These are phyloP conservation scores for Acidiella bohemica DNA, from an alignment of 495 filamentous ascomycete genomes.

Conservation along the genomic window DNA sequence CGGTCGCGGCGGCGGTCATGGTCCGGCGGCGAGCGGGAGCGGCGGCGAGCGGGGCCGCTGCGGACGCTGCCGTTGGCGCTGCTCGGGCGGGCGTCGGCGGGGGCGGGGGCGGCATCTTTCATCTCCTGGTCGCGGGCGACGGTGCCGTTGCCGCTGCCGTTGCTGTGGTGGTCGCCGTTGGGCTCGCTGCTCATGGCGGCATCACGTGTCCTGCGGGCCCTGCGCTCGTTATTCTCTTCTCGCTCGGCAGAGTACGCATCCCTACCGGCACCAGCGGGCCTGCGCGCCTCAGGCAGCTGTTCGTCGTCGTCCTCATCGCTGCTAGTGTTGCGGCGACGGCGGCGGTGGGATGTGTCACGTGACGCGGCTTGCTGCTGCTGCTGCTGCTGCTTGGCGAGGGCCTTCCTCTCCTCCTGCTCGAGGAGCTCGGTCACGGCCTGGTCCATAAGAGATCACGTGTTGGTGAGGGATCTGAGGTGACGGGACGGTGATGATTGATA, in stretches of 20 bases:
- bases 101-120: background rate
- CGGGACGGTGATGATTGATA: background rate
- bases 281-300: conserved; percentile 33
- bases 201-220: conserved; percentile 33
- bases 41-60: conserved; percentile 69
- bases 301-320: background rate
- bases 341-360: background rate
- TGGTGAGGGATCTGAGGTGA: conserved; percentile 4
- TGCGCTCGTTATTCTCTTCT: conserved; percentile 50
- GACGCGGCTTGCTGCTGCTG: background rate
- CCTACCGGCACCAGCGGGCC: conserved; percentile 41
- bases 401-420: conserved; percentile 18
- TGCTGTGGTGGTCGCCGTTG: conserved; percentile 40
- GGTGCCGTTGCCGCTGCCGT: too few relatives aligned
- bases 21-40: conserved; percentile 70
- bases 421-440: conserved; percentile 16
- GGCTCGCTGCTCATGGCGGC: too few relatives aligned
- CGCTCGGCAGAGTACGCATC: conserved; percentile 48
- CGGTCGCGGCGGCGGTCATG: conserved; percentile 69
- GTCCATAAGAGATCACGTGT: conserved; percentile 6
- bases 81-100: conserved; percentile 53
- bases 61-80: conserved; percentile 61
- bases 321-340: conserved; percentile 4
- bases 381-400: background rate
- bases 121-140: conserved; percentile 44